Evolutionary conservation across 1,284 basidiomycete species (phyloP).

Genomic region (Tylopilus sp.): DNA sequence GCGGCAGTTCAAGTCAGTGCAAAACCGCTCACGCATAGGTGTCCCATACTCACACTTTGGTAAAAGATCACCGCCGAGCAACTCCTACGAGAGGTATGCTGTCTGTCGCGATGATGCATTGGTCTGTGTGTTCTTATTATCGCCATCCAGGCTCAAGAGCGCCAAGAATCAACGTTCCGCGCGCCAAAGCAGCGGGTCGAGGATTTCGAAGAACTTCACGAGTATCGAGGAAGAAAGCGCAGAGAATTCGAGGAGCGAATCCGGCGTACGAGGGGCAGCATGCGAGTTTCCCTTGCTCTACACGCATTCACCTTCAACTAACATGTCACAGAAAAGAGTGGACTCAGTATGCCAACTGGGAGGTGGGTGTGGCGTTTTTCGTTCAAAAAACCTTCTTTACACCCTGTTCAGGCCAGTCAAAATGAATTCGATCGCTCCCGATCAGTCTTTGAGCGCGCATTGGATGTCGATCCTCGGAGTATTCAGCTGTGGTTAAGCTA

Average conservation of each 20-base stretch:
- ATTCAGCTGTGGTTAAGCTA: slow-evolving; percentile 94
- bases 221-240: slow-evolving; percentile 92
- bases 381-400: slow-evolving; percentile 1
- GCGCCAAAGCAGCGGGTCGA: slow-evolving; percentile 95
- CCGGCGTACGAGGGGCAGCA: slow-evolving; percentile 83
- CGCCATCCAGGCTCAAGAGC: slow-evolving; percentile 77
- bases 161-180: slow-evolving; percentile 87
- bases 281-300: slow-evolving; percentile 42
- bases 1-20: slow-evolving; percentile 78
- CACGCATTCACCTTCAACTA: slow-evolving; percentile 1
- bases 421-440: slow-evolving; percentile 92
- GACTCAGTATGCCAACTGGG: slow-evolving; percentile 82
- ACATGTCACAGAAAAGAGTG: slow-evolving; percentile 62
- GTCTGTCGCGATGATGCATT: background rate
- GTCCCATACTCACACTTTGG: slow-evolving; percentile 14
- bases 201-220: slow-evolving; percentile 95
- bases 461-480: slow-evolving; percentile 91
- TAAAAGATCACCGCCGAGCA: slow-evolving; percentile 94
- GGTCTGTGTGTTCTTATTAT: slow-evolving; percentile 7
- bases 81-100: slow-evolving; percentile 82
- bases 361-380: slow-evolving; percentile 40
- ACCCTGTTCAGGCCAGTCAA: slow-evolving; percentile 73
- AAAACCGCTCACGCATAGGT: background rate
- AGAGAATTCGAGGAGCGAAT: slow-evolving; percentile 98
- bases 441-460: slow-evolving; percentile 93